phyloP scores from a whole-genome alignment of 2,329 filamentous ascomycete genomes.

The Fusarium papillatum region DNA sequence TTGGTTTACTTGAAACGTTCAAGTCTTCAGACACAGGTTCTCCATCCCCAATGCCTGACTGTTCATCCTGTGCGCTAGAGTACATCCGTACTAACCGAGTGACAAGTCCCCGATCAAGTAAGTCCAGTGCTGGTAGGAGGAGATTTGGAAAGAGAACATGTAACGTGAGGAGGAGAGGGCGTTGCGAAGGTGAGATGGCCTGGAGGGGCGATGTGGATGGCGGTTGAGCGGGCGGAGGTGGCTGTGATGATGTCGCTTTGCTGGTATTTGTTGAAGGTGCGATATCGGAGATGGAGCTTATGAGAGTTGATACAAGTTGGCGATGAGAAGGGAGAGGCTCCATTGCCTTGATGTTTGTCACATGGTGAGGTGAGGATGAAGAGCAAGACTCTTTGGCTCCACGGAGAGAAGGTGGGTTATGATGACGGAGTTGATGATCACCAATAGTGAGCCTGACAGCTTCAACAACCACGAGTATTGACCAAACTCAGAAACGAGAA shows the following conservation, averaged over 20 bases:
- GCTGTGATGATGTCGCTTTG: conserved; percentile 14
- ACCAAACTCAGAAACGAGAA: no score
- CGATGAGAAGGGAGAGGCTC: conserved; percentile 50
- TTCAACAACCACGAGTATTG: not conserved
- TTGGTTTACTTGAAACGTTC: conserved; percentile 38
- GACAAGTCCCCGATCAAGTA: conserved; percentile 85
- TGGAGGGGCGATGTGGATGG: conserved; percentile 31
- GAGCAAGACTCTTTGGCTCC: conserved; percentile 8
- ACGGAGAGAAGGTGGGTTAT: conserved; percentile 4
- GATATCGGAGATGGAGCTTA: conserved; percentile 54
- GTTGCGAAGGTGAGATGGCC: conserved; percentile 47
- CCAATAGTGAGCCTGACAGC: not conserved
- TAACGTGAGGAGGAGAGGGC: conserved; percentile 78
- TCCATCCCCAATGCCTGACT: not conserved
- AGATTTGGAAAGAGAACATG: conserved; percentile 88
- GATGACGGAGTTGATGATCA: conserved; percentile 1
- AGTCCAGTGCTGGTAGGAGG: conserved; percentile 86
- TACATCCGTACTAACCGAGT: conserved; percentile 58
- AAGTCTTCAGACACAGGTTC: conserved; percentile 1
- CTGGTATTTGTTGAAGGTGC: conserved; percentile 10
- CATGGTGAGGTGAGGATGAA: conserved; percentile 18
- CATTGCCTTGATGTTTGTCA: conserved; percentile 32
- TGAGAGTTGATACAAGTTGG: conserved; percentile 63
- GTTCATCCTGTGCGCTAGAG: not conserved
- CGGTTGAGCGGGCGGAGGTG: conserved; percentile 26